Base-by-base conservation (phyloP, 345 rosid genomes). In the Eucalyptus tenuipes region DNA sequence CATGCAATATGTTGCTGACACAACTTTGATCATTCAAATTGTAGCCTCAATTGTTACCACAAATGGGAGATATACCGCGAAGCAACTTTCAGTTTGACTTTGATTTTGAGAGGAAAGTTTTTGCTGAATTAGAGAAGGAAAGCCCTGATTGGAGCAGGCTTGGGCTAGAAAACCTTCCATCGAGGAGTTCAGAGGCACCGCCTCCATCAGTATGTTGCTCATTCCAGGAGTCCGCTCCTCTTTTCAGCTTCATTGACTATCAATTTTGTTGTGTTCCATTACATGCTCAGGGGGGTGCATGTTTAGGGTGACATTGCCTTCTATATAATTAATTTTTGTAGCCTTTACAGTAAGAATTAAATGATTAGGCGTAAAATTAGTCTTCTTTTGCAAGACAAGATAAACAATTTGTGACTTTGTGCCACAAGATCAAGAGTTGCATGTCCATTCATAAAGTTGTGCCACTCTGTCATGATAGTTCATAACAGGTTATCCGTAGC, bases 71-170 rank as follows among this genome's bases (percentile, higher is more conserved):
- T 81, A 91, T 97, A 93, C 97, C 95, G 3, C 92, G 96, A 82
- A 94, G 98, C 90, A 95, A 92, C 87, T 96, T 96, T 89, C 97
- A 96, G 88, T 96, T 95, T 49, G 95, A 96, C 93, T 96, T 97
- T 75, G 94, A 93, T 10, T 89, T 97, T 75, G 98, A 96, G 91
- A 92, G 92, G 91, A 96, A 93, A 91, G 92, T 94, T 86, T 90
- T 96, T 33, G 95, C 96, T 13, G 98, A 96, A 88, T 95, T 94
- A 13, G 97, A 96, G 94, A 95, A 93, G 89, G 99, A 90, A n/a
- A 91, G 33, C 88, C 95, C 93, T 44, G 94, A 96, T 87, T 96
- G 96, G 98, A 93, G 94, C 91, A 94, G 90, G 89, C 95, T 95
- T 49, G 96, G 93, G 29, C 81, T 91, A 84, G 98, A 96, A 89